Base-by-base conservation (phyloP, 1,284 basidiomycete species). In the Moesziomyces globuligerus region DNA sequence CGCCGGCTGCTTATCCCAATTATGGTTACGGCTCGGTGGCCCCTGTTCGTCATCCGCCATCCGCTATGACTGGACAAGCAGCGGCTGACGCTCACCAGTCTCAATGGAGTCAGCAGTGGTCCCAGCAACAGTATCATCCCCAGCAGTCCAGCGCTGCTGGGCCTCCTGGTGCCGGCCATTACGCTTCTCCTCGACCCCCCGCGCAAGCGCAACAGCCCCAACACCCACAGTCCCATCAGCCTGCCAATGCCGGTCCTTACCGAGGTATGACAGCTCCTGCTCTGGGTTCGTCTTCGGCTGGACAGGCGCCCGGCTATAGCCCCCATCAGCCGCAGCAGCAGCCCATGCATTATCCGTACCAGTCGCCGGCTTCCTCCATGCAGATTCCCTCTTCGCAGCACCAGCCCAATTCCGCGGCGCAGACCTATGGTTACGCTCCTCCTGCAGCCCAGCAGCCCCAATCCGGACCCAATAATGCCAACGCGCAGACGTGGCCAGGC, bases 51-150 rank as follows among this genome's bases (percentile, higher is more conserved):
- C 36, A 48, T 5, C 21, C 48, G 21, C 32, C 58, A 26, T 23
- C 51, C 20, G 28, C 42, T 23, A 42, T 50, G 53, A 48, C 43
- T 42, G 40, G 42, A 23, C 39, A 38, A 26, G 50, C 18, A 11
- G 47, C 67, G 7, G 41, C 11, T 23, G 50, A 57, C 20, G 46
- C 53, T 17, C 66, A 65, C 40, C 74, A 74, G 37, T 29, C 53
- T 20, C 61, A 74, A 37, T 74, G 72, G 74, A 74, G 70, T 24
- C 68, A 74, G 48, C 74, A 72, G 28, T 75, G 74, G 74, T 46
- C 47, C 36, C 66, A 48, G 26, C 38, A 38, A 21, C 53, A 45
- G 23, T 64, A 67, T 36, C 74, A 74, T 51, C 66, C 67, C 18
- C 73, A 57, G 38, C 73, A 67, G 46, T 51, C 66, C n/a, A 45